Evolutionary conservation across 441 rosid genomes (phyloP).

Genomic region (Kokia cookei): DNA sequence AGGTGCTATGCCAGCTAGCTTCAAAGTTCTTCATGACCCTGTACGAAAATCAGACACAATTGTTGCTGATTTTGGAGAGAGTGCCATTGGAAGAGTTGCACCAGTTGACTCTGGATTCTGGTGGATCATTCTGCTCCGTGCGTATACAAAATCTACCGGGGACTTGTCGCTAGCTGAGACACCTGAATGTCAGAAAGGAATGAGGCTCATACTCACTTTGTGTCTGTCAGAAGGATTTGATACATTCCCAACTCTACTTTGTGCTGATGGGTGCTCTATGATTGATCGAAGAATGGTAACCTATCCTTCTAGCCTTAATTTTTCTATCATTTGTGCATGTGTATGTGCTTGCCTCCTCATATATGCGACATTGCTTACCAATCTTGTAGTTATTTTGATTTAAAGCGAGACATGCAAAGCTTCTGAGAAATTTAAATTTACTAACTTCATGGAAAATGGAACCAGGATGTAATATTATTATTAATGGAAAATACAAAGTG

Average conservation of each 20-base stretch:
- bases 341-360: slow-evolving; percentile 18
- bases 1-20: slow-evolving; percentile 96
- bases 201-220: slow-evolving; percentile 65
- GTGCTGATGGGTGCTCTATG: slow-evolving; percentile 94
- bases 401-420: background rate
- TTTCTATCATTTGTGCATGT: background rate
- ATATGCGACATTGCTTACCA: background rate
- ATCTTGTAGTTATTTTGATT: background rate
- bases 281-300: slow-evolving; percentile 94
- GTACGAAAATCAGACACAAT: slow-evolving; percentile 56
- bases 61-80: slow-evolving; percentile 90
- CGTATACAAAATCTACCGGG: slow-evolving; percentile 94
- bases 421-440: background rate
- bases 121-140: slow-evolving; percentile 98
- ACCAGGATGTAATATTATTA: background rate
- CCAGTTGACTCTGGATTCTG: slow-evolving; percentile 98
- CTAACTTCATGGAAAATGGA: background rate
- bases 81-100: slow-evolving; percentile 95
- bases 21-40: slow-evolving; percentile 89
- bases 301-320: background rate
- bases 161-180: slow-evolving; percentile 78
- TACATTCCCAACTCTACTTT: slow-evolving; percentile 88
- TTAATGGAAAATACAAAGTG: background rate
- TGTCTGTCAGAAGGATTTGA: slow-evolving; percentile 93
- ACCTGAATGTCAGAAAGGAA: slow-evolving; percentile 86